Evolutionary conservation across 192 early-diverging fungal species (phyloP), one percentile per base, ranked within the genome.

Genomic region (Backusella australiensis): DNA sequence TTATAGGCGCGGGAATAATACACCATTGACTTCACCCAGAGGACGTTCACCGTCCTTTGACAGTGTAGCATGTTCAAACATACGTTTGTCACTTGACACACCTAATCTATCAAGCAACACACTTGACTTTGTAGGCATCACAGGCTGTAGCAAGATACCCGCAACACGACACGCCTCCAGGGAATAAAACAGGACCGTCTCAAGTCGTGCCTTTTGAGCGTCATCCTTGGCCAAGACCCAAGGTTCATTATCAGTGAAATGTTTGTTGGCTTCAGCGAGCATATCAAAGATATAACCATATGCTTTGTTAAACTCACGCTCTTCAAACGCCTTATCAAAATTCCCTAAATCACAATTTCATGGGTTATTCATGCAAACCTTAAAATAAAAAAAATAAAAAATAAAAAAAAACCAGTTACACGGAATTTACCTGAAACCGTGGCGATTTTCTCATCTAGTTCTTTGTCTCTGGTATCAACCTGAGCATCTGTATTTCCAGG

Each of bases 51-150:
- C 42, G 6, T 71, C 23, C 0, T 17, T 34, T 71, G 42, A 71
- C 14, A 32, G 4, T 46, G 14, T 46, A 9, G 90, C 87, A 76
- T 91, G 71, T 1, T 73, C 44, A 89, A 91, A 95, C 32, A 67
- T 72, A 17, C 94, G 88, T 68, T 94, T 88, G 4, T 80, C 78
- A 17, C 19, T 67, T 6, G 80, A 66, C 7, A 97, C 85, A 6
- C 82, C 86, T 11, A 98, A 73, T 19, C 84, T 83, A 71, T 93
- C 86, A 73, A 99, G 80, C 53, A 99, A 80, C 53, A 75, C 73
- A 1, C 72, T 74, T 52, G 90, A 85, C 79, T 95, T 97, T 1
- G 81, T 80, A 8, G 97, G 97, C 91, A 98, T 95, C 21, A 97
- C 88, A 6, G 95, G 94, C 77, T 93, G 91, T 59, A 98, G 81